Percentiles rank a stretch among this genome's conserved stretches.
Evolutionary conservation across 2,329 filamentous ascomycete genomes (phyloP).

Genomic region (Phyllosticta citrichinensis): DNA sequence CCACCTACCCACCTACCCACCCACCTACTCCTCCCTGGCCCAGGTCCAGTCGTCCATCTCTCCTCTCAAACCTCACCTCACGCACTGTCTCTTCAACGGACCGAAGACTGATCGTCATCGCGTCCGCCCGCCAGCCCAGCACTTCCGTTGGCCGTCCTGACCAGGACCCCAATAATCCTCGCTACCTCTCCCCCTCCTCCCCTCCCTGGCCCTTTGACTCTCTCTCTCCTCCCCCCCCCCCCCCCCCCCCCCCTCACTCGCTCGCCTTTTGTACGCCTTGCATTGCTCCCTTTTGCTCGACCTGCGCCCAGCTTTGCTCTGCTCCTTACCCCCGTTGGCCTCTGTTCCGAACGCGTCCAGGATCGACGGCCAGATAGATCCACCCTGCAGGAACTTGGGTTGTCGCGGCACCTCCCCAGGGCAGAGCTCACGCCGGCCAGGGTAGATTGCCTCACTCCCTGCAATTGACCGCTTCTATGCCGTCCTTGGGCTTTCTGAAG

Average conservation of each 20-base stretch:
- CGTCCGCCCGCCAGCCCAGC: not conserved
- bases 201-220: not conserved
- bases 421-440: slow-evolving; percentile 16
- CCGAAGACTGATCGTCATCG: not conserved
- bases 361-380: slow-evolving; percentile 11
- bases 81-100: not conserved
- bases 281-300: no score
- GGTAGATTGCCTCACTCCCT: slow-evolving; percentile 16
- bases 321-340: not conserved
- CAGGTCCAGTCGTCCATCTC: not conserved
- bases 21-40: no score
- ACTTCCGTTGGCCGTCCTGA: not conserved
- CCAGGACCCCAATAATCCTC: not conserved
- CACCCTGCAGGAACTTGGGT: slow-evolving; percentile 10
- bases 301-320: not conserved
- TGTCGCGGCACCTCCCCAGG: slow-evolving; percentile 10
- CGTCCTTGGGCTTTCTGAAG: slow-evolving; percentile 91
- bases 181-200: not conserved
- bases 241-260: no score
- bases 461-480: slow-evolving; percentile 51
- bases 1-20: no score
- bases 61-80: not conserved
- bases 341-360: slow-evolving; percentile 7
- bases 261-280: no score
- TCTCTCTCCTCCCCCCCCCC: no score